Conservation (phyloP, 2,329 filamentous ascomycete genomes). For the Penicillium hesseltinei region DNA sequence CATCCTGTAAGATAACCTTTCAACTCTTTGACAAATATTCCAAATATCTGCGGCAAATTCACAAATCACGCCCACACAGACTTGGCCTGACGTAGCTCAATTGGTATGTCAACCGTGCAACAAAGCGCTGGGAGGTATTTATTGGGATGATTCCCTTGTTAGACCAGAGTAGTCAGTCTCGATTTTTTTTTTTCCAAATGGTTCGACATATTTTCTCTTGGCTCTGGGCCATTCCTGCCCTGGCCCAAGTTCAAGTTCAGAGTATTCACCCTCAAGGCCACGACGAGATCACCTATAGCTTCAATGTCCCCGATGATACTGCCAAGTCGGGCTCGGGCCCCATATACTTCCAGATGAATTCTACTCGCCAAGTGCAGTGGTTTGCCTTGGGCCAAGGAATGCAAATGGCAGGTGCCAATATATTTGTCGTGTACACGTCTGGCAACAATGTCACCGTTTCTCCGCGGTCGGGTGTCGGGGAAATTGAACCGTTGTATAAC, state of each 20-base stretch:
- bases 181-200: neutral
- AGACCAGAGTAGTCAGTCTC: neutral
- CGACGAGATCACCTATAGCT: conserved; percentile 37
- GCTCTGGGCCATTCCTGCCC: conserved; percentile 7
- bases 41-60: neutral
- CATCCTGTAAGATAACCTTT: neutral
- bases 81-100: neutral
- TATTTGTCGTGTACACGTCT: conserved; percentile 58
- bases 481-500: conserved; percentile 51
- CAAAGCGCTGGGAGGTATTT: conserved; percentile 4
- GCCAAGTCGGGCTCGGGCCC: conserved; percentile 52
- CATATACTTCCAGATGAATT: conserved; percentile 58
- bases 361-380: conserved; percentile 54
- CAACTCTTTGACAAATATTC: neutral
- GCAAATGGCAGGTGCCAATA: conserved; percentile 55
- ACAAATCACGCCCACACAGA: neutral
- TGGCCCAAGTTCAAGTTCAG: conserved; percentile 18
- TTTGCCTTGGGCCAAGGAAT: conserved; percentile 57
- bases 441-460: conserved; percentile 59
- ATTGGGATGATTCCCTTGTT: neutral
- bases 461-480: conserved; percentile 51
- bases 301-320: conserved; percentile 56
- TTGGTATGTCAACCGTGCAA: conserved; percentile 5
- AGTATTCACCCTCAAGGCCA: conserved; percentile 13
- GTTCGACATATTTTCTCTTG: neutral